Conservation (phyloP, 2,329 filamentous ascomycete genomes). For the Aspergillus alliaceus region DNA sequence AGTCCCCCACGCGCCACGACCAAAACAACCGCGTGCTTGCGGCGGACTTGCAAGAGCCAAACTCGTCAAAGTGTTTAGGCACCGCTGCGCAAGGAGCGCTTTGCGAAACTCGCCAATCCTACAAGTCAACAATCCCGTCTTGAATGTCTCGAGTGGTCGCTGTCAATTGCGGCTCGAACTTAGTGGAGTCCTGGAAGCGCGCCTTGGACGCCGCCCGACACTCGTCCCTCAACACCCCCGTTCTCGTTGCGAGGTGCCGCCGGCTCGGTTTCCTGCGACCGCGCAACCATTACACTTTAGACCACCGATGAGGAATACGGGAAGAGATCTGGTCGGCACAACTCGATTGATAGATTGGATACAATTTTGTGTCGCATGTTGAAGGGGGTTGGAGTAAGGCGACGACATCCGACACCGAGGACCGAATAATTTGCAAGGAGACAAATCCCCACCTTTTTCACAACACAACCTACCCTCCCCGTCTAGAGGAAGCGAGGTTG, state of each 20-base stretch:
- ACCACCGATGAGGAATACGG: background rate
- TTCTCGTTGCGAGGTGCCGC: slow-evolving; percentile 1
- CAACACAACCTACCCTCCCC: background rate
- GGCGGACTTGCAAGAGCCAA: slow-evolving; percentile 20
- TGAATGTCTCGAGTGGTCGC: background rate
- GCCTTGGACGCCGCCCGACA: slow-evolving; percentile 6
- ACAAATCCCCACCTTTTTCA: background rate
- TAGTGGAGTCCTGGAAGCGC: slow-evolving; percentile 13
- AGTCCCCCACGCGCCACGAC: slow-evolving; percentile 38
- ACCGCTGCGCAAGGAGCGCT: slow-evolving; percentile 21
- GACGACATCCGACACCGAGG: background rate
- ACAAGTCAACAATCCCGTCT: background rate
- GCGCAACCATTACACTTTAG: background rate
- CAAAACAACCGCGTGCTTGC: slow-evolving; percentile 41
- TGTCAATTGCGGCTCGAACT: slow-evolving; percentile 11
- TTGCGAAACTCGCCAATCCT: slow-evolving; percentile 2
- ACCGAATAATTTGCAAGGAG: background rate
- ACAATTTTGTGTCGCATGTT: background rate
- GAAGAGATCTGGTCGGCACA: background rate
- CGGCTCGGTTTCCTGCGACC: slow-evolving; percentile 6
- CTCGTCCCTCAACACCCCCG: slow-evolving; percentile 3
- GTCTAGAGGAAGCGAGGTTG: background rate
- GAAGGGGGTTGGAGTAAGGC: background rate
- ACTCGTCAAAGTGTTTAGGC: slow-evolving; percentile 15
- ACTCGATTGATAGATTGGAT: background rate